Evolutionary conservation across 1,284 basidiomycete genomes (phyloP), one percentile per base, ranked within the genome.

Genomic region (Austropuccinia psidii): DNA sequence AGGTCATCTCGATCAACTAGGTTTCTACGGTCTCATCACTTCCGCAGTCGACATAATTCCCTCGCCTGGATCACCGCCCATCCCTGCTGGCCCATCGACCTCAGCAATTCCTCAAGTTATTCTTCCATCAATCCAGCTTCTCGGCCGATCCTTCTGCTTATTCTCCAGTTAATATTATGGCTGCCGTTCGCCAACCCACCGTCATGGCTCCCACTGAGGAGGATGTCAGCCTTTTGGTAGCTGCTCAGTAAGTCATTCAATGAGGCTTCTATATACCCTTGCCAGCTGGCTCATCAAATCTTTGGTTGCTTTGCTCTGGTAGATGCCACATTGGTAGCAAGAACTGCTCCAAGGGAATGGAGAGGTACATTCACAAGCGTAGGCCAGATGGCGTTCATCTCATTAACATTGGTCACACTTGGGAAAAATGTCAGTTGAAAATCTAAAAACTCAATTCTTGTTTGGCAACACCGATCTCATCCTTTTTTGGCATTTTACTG

Each of bases 331-430:
- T 21, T 69, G 75, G 93, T 82, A 91, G 89, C 79, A 98, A 97
- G 89, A 97, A 97, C 85, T 93, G 91, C 85, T 93, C 96, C 83
- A 96, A 94, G 88, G 90, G 93, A 83, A 98, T 98, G 95, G 88
- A 90, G 81, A 86, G 91, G 73, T 98, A 98, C 84, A 91, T 98
- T 83, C 97, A 89, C 90, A 98, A 96, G 86, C 87, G 95, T 82
- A 87, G 95, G 81, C 83, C 89, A 77, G 95, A 98, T 83, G 95
- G 93, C 79, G 93, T 98, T 83, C 89, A 98, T 85, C 85, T 98
- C 80, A 84, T 98, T 81, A 97, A 98, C 89, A 89, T 98, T 79
- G 94, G 94, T 82, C 98, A 98, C 88, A 98, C 95, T 78, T 98
- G 94, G 95, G 93, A 98, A 85, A 98, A 98, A 55, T 35, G 67